phyloP scores from a whole-genome alignment of 306 rosid genomes.

The Vicia sativa region DNA sequence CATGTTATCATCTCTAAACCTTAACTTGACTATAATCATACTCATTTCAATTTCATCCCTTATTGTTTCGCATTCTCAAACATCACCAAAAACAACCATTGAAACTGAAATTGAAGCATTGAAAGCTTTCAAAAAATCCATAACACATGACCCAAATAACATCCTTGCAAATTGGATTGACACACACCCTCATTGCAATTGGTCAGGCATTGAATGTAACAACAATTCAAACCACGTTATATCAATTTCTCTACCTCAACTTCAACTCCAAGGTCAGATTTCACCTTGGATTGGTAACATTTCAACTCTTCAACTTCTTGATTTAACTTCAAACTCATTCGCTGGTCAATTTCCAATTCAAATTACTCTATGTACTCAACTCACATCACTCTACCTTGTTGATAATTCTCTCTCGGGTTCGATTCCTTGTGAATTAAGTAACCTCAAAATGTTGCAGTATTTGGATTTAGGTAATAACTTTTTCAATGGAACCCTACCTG shows the following conservation, averaged over 20 bases:
- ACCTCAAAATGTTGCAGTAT: constrained; percentile 47
- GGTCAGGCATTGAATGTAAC: constrained; percentile 76
- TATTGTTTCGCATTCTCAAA: constrained; percentile 42
- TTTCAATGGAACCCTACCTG: constrained; percentile 76
- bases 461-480: constrained; percentile 56
- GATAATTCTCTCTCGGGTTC: constrained; percentile 65
- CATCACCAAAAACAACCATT: constrained; percentile 27
- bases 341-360: constrained; percentile 66
- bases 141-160: constrained; percentile 56
- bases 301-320: constrained; percentile 81
- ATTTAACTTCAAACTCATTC: constrained; percentile 66
- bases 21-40: constrained; percentile 42
- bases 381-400: constrained; percentile 50
- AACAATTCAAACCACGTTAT: constrained; percentile 49
- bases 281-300: constrained; percentile 80
- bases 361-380: constrained; percentile 65
- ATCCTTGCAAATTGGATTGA: constrained; percentile 63
- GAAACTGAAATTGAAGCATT: constrained; percentile 65
- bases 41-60: constrained; percentile 35
- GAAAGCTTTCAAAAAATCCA: constrained; percentile 65
- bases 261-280: constrained; percentile 66
- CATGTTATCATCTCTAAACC: constrained; percentile 52
- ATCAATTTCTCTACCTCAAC: constrained; percentile 53
- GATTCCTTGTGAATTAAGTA: constrained; percentile 67
- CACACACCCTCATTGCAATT: constrained; percentile 62